These are phyloP conservation scores for Pseudogymnoascus sp. DNA, from an alignment of 2,329 filamentous ascomycete species.

Conservation along the genomic window DNA sequence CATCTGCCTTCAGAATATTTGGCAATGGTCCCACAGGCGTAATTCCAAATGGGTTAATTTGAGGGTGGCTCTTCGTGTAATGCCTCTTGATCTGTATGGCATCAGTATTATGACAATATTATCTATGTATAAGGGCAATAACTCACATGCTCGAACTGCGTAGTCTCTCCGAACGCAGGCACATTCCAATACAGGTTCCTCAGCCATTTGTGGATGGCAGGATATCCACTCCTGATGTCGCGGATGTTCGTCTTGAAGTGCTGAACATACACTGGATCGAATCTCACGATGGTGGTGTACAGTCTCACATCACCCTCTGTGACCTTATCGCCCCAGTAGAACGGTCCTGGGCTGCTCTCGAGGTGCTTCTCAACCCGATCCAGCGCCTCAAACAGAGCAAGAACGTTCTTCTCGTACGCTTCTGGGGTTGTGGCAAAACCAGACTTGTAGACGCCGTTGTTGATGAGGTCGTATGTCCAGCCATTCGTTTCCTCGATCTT, in stretches of 20 bases:
- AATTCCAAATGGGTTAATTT: slow-evolving; percentile 64
- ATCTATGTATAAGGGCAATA: background rate
- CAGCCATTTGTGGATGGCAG: slow-evolving; percentile 58
- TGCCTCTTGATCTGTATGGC: slow-evolving; percentile 60
- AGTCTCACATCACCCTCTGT: slow-evolving; percentile 79
- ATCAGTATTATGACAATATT: slow-evolving; percentile 18
- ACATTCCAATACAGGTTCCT: slow-evolving; percentile 60
- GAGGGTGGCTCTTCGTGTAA: slow-evolving; percentile 76
- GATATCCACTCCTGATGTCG: slow-evolving; percentile 39
- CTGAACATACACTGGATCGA: slow-evolving; percentile 60
- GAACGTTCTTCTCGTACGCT: slow-evolving; percentile 71
- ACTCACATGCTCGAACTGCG: slow-evolving; percentile 31
- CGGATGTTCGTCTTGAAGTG: slow-evolving; percentile 56
- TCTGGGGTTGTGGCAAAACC: slow-evolving; percentile 80
- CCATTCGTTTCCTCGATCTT: slow-evolving; percentile 67
- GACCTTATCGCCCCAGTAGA: slow-evolving; percentile 64
- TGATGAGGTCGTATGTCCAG: slow-evolving; percentile 72
- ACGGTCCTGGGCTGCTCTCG: slow-evolving; percentile 45
- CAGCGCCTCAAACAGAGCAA: slow-evolving; percentile 63
- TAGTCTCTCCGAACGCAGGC: slow-evolving; percentile 45
- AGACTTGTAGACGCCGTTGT: slow-evolving; percentile 65
- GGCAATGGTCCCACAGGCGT: slow-evolving; percentile 80
- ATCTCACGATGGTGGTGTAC: slow-evolving; percentile 54
- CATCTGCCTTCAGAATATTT: slow-evolving; percentile 66
- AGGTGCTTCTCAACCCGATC: slow-evolving; percentile 71